Base-by-base conservation (phyloP, 2,329 filamentous ascomycete genomes). In the Cercospora citrullina region DNA sequence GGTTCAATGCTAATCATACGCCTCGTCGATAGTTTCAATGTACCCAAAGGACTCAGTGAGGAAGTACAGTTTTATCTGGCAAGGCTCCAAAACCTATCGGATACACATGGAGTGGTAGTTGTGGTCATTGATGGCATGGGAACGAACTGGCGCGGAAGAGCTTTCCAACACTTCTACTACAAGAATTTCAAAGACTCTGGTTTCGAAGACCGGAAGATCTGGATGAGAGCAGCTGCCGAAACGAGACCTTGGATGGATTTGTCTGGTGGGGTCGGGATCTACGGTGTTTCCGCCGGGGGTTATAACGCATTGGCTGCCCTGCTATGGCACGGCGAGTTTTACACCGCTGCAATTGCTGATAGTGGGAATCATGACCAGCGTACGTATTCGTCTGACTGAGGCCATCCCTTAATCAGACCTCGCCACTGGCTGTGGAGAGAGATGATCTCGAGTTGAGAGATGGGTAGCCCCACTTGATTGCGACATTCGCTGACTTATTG, bases 81-180 rank as follows among this genome's bases (percentile, higher is more conserved):
- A 36, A 36, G 33, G 12, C 12, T 14, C 10, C 58, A 66, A 12
- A 61, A 62, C 5, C 18, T 51, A 14, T 45, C 64, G 9, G 64
- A 66, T 39, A 61, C 63, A 12, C 42, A 53, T 8, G 48, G 39
- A 21, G 60, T 67, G 30, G 21, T 67, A n/a, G 51, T 67, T 18
- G 65, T 67, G 16, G 21, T 42, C 26, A 51, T 39, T 9, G 65
- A 67, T 33, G 65, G 65, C 28, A 67, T 67, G 65, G 65, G 65
- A 10, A 67, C 65, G 18, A 67, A 63, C n/a, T 67, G 60, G 60
- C 48, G 65, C 9, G 65, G 65, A 0, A 63, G 55, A 51, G 45
- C 31, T 5, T 67, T 67, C 26, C 65, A 63, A n/a, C 28, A 64
- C 4, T 28, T 67, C 26, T 33, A 23, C 7, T 58, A 63, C 33